These are phyloP conservation scores for Casuarina glauca DNA, from an alignment of 306 rosid genomes.

Conservation along the genomic window DNA sequence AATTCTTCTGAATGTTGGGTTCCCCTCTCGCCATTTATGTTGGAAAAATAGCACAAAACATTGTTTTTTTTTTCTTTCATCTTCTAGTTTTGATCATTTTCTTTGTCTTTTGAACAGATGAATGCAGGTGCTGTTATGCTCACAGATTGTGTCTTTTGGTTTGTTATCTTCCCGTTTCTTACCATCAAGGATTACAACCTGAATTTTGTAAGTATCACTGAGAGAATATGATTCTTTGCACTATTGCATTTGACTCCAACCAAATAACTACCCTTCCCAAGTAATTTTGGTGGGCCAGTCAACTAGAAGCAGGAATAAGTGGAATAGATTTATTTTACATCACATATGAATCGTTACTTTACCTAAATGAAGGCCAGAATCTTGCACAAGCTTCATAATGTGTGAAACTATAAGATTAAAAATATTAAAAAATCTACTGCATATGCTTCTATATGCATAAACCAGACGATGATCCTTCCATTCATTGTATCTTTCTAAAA, in stretches of 20 bases:
- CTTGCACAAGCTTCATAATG: not conserved
- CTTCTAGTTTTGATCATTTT: conserved; percentile 4
- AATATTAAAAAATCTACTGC: not conserved
- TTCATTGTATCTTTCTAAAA: not conserved
- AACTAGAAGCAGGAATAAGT: not conserved
- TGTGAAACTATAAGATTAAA: not conserved
- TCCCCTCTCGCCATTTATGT: not conserved
- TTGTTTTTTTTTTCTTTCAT: conserved; percentile 5
- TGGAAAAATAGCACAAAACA: not conserved
- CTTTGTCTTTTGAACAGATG: conserved; percentile 57
- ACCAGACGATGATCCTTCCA: not conserved
- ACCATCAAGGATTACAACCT: conserved; percentile 73
- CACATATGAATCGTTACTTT: not conserved
- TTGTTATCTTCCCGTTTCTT: conserved; percentile 80
- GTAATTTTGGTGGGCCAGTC: not conserved
- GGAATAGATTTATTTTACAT: not conserved
- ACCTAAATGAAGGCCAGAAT: not conserved
- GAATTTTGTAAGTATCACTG: conserved; percentile 63
- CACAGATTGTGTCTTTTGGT: conserved; percentile 95
- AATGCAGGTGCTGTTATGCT: conserved; percentile 94
- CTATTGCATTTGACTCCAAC: not conserved
- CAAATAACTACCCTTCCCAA: not conserved
- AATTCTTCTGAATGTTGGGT: not conserved
- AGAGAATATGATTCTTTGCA: not conserved
- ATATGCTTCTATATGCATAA: no score